Percentiles rank a stretch among this genome's conserved stretches.
These are phyloP conservation scores for Xerocomellus amylosporus DNA, from an alignment of 768 basidiomycete species.

Conservation along the genomic window DNA sequence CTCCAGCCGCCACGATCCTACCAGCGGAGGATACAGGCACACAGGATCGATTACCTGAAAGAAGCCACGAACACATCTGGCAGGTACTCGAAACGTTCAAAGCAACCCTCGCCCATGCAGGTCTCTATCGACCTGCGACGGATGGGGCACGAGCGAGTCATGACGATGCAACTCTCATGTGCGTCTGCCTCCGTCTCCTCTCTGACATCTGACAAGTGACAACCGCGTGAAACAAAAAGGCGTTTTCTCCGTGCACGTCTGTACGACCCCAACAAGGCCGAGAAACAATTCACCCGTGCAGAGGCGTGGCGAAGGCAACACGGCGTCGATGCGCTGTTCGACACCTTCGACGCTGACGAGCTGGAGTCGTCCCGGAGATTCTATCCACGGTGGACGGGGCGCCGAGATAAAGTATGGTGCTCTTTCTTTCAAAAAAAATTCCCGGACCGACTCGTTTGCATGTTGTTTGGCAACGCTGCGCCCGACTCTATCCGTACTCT, in stretches of 20 bases:
- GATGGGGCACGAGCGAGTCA: constrained; percentile 44
- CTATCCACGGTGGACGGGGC: constrained; percentile 81
- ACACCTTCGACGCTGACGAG: constrained; percentile 55
- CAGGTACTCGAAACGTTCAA: constrained; percentile 49
- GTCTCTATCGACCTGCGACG: constrained; percentile 47
- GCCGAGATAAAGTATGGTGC: constrained; percentile 63
- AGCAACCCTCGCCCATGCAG: constrained; percentile 42
- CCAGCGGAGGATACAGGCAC: background rate
- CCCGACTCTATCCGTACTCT: background rate
- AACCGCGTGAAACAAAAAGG: constrained; percentile 36
- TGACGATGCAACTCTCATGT: constrained; percentile 69
- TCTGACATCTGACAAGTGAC: background rate
- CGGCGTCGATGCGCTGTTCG: constrained; percentile 61
- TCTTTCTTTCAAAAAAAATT: background rate
- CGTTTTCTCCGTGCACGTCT: constrained; percentile 81
- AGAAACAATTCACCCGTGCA: constrained; percentile 66
- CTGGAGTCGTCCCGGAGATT: constrained; percentile 57
- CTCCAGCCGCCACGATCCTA: background rate
- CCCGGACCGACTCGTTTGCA: background rate
- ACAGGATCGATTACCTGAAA: background rate
- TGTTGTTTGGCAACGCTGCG: background rate
- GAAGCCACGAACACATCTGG: constrained; percentile 1
- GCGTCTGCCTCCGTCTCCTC: constrained; percentile 21
- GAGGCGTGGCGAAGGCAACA: constrained; percentile 67
- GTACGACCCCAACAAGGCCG: constrained; percentile 60